Base-by-base conservation (phyloP, 2,329 filamentous ascomycete species). In the Claviceps sp. region DNA sequence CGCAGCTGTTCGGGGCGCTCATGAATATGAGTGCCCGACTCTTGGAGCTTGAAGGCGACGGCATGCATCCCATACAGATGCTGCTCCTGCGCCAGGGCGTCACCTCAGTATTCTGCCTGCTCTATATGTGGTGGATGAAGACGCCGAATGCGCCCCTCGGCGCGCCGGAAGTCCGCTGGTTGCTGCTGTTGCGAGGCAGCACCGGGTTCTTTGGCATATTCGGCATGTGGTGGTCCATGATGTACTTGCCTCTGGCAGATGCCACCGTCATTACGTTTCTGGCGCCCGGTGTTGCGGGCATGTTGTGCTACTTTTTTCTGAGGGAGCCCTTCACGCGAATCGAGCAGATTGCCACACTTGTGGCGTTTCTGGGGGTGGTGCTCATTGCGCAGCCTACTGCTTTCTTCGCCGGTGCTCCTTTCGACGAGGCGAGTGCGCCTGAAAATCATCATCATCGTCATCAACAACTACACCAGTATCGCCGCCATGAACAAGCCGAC, bases 221-320 rank as follows among this genome's bases (percentile, higher is more conserved):
- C 64, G 85, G 85, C 39, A 78, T 93, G 69, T 94, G 73, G 74
- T 75, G 70, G 56, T 75, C 71, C 11, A 76, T 76, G 53, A 77
- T 87, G 62, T 94, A 94, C 60, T 77, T 95, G 3, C 87, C 88
- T 0, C 75, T 95, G 2, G 85, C 88, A 16, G 89, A 95, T 64
- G 89, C 89, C 2, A 93, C 87, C 0, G 89, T 95, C 38, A 84
- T 96, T 50, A 93, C 88, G 8, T 96, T 95, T 63, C 75, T 95
- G 5, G 80, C 85, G 0, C 90, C 90, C 0, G 84, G 84, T 14
- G 74, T 94, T 5, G 80, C 87, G 19, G 88, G 87, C 53, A 88
- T 90, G 70, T 77, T 85, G 17, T 95, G 89, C 64, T 89, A 85
- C 39, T 72, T 89, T 52, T 68, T 90, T 40, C 68, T 83, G 17